Evolutionary conservation across 257 asterid species (phyloP), one percentile per base, ranked within the genome.

Genomic region (Fraxinus excelsior): DNA sequence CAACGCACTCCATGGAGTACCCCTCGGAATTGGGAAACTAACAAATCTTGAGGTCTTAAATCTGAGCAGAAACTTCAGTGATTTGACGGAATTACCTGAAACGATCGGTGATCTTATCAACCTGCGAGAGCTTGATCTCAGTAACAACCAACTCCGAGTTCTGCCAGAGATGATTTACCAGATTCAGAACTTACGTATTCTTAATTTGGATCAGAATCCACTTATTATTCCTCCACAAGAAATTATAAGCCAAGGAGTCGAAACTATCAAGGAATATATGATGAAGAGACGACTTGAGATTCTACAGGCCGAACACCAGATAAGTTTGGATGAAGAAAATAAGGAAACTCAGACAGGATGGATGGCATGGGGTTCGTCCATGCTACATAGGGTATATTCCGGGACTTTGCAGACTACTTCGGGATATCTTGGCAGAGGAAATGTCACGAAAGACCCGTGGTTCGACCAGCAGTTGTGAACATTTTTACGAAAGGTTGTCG

Each of bases 191-290:
- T 73, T 92, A 7, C 74, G 21, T 2, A 80, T 85, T 81, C 89
- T 92, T 4, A 81, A 84, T 28, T 13, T 91, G 79, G 92, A 90
- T 60, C 87, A 86, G 72, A 91, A 91, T 68, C 97, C 97, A 31
- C 81, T 91, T 0, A 76, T 84, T 4, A 72, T 90, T 74, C 97
- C 96, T 76, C 92, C 96, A 1, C 40, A 42, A 18, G 92, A 86
- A 51, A 40, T 90, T 29, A 89, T 66, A 71, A 72, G 60, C 25
- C 37, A 79, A 67, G 96, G 96, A 66, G 76, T 83, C 34, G 86
- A 85, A 68, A 84, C 88, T 62, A 70, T 91, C 16, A 86, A 73
- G 85, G 94, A 80, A 37, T 88, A 83, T 75, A 88, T 91, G 93
- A 76, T 73, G 83, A 90, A 85, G 81, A 84, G 86, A 81, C 78